Percentiles rank a stretch among this genome's conserved stretches.
Conservation (phyloP, 148 eudicot species). For the Tetragonia tetragonoides region DNA sequence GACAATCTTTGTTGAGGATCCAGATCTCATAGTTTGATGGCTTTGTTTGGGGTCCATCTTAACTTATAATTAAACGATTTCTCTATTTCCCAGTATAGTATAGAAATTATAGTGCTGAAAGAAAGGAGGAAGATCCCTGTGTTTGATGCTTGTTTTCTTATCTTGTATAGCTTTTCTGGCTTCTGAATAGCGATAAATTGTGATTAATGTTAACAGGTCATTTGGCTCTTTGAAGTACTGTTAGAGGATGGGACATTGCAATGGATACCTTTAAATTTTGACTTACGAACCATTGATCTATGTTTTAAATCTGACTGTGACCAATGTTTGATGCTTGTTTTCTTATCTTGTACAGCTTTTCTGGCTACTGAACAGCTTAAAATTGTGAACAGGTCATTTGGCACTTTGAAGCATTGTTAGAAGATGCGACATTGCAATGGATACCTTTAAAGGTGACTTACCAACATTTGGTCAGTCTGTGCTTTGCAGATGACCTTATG, state of each 20-base stretch:
- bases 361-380: constrained; percentile 19
- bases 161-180: constrained; percentile 22
- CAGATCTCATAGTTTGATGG: constrained; percentile 7
- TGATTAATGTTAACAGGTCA: constrained; percentile 29
- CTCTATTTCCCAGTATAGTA: background rate
- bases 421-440: constrained; percentile 26
- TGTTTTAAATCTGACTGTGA: constrained; percentile 21
- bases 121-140: constrained; percentile 7
- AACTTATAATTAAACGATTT: background rate
- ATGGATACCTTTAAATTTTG: constrained; percentile 29
- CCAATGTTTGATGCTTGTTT: constrained; percentile 18
- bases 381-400: constrained; percentile 29
- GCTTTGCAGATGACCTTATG: constrained; percentile 18
- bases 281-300: constrained; percentile 23
- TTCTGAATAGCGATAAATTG: constrained; percentile 18
- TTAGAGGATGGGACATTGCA: constrained; percentile 28
- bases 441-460: constrained; percentile 27
- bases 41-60: constrained; percentile 22
- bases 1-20: constrained; percentile 14
- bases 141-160: constrained; percentile 13
- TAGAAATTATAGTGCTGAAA: background rate
- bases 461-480: constrained; percentile 23
- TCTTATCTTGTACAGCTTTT: constrained; percentile 21
- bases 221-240: constrained; percentile 25
- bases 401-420: constrained; percentile 27